Evolutionary conservation across 768 basidiomycete species (phyloP).

Genomic region (Kwoniella dejecticola): DNA sequence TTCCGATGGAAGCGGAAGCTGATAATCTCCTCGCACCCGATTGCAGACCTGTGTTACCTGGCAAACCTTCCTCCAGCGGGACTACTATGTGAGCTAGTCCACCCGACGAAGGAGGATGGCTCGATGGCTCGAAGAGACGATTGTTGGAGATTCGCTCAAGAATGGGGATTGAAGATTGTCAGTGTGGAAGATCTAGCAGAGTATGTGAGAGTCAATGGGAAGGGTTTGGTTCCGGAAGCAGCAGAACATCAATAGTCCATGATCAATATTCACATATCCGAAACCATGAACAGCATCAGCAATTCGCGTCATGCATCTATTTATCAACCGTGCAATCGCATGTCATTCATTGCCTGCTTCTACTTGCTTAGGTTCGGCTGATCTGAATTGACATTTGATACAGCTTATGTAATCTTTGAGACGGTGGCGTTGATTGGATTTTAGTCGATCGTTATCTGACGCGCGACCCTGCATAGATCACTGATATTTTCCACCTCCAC

Average conservation of each 20-base stretch:
- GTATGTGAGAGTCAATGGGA: constrained; percentile 48
- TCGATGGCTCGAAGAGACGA: constrained; percentile 95
- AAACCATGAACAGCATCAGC: too few species aligned
- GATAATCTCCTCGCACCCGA: too few species aligned
- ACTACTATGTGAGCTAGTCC: constrained; percentile 91
- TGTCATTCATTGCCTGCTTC: too few species aligned
- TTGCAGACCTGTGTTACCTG: constrained; percentile 74
- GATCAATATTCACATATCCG: not conserved
- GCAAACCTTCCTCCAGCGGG: constrained; percentile 72
- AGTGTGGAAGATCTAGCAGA: constrained; percentile 70
- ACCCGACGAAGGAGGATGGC: constrained; percentile 77
- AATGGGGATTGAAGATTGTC: constrained; percentile 90
- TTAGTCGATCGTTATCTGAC: not conserved
- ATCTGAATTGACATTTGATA: too few species aligned
- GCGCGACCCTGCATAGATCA: not conserved
- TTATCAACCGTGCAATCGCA: too few species aligned
- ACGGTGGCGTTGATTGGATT: constrained; percentile 24
- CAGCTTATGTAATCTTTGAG: too few species aligned
- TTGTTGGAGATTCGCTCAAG: constrained; percentile 84
- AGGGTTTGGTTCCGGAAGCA: constrained; percentile 31
- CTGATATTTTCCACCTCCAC: constrained; percentile 13
- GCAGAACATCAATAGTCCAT: constrained; percentile 1
- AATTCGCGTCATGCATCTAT: too few species aligned
- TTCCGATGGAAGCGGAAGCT: too few species aligned
- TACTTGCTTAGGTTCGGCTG: too few species aligned